These are phyloP conservation scores for Tricholoma sp. DNA, from an alignment of 768 basidiomycete species.

Conservation along the genomic window DNA sequence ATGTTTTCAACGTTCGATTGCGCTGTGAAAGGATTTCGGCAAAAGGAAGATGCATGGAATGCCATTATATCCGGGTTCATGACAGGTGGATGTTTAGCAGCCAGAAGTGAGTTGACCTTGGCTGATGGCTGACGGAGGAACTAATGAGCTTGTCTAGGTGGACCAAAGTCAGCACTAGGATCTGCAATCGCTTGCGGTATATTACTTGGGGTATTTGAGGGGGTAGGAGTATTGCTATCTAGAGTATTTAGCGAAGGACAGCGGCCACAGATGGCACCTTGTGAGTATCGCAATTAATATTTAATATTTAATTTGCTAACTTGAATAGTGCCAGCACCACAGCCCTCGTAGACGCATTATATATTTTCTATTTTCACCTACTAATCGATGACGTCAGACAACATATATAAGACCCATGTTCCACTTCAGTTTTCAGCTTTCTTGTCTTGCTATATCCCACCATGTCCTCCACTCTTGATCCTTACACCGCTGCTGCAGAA, in stretches of 20 bases:
- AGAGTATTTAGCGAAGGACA: conserved; percentile 84
- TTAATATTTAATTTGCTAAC: background rate
- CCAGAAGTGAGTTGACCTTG: conserved; percentile 69
- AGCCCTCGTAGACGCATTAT: conserved; percentile 45
- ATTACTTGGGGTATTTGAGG: conserved; percentile 89
- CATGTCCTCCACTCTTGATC: conserved; percentile 49
- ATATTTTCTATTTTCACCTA: conserved; percentile 31
- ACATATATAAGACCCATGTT: conserved; percentile 12
- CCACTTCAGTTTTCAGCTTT: background rate
- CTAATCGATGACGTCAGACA: conserved; percentile 17
- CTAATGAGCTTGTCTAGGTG: conserved; percentile 49
- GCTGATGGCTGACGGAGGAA: background rate
- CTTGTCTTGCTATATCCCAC: background rate
- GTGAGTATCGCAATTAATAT: conserved; percentile 39
- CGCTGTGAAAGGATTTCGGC: conserved; percentile 92
- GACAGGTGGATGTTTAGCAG: conserved; percentile 94
- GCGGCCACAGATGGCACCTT: conserved; percentile 72
- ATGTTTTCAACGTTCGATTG: conserved; percentile 99
- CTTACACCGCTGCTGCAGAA: conserved; percentile 65
- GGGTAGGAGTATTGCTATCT: conserved; percentile 89
- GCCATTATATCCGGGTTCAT: conserved; percentile 97
- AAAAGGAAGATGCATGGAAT: conserved; percentile 99
- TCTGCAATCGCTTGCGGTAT: conserved; percentile 98
- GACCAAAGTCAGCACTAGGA: conserved; percentile 83
- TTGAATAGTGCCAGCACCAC: conserved; percentile 50